These are phyloP conservation scores for Lipomyces yamadae DNA, from an alignment of 805 yeast genomes.

Conservation along the genomic window DNA sequence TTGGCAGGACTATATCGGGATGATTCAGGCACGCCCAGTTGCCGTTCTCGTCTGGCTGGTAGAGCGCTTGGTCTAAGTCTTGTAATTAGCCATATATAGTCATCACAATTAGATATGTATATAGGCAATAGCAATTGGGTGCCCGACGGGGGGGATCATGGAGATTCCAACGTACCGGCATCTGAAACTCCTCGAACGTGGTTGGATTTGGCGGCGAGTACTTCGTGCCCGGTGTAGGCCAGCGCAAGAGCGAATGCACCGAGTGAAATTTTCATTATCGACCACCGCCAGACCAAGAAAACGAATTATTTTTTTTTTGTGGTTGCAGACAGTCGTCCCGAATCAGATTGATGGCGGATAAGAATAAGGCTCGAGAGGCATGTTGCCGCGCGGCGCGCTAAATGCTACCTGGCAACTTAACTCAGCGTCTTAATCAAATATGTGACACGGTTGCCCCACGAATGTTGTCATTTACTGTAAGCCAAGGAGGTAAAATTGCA, in stretches of 20 bases:
- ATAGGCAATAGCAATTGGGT: not conserved
- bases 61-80: constrained; percentile 41
- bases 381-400: not conserved
- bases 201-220: constrained; percentile 8
- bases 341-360: not conserved
- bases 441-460: not conserved
- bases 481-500: not conserved
- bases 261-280: constrained; percentile 11
- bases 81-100: not conserved
- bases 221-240: not conserved
- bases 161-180: constrained; percentile 9
- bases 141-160: not conserved
- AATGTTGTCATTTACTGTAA: not conserved
- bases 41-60: constrained; percentile 57
- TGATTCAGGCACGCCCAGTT: constrained; percentile 73
- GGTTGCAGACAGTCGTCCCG: not conserved
- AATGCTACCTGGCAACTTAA: not conserved
- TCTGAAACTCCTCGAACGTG: constrained; percentile 18
- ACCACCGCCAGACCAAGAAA: not conserved
- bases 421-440: not conserved
- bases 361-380: not conserved
- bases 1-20: constrained; percentile 65
- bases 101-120: not conserved
- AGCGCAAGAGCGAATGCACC: not conserved
- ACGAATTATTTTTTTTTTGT: not conserved